phyloP scores from a whole-genome alignment of 306 rosid species.

The Malus domestica region ASM211411v1 NC_041798.1:34092001-34092500 shows the following conservation, averaged over 20 bases:
- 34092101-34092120: neutral
- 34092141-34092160: neutral
- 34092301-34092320: neutral
- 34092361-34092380: conserved; percentile 8
- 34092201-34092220: neutral
- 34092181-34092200: neutral
- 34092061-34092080: neutral
- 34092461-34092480: no score
- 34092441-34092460: no score
- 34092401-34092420: no score
- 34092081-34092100: neutral
- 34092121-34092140: neutral
- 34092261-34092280: neutral
- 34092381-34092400: conserved; percentile 3
- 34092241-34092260: neutral
- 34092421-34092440: no score
- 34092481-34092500: no score
- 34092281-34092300: conserved; percentile 11
- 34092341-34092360: conserved; percentile 1
- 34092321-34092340: neutral
- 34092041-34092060: neutral
- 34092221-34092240: neutral
- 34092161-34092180: neutral
- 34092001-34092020: neutral
- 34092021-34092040: neutral